These are phyloP conservation scores for Eucalyptus sp. DNA, from an alignment of 345 rosid genomes.

Conservation along the genomic window DNA sequence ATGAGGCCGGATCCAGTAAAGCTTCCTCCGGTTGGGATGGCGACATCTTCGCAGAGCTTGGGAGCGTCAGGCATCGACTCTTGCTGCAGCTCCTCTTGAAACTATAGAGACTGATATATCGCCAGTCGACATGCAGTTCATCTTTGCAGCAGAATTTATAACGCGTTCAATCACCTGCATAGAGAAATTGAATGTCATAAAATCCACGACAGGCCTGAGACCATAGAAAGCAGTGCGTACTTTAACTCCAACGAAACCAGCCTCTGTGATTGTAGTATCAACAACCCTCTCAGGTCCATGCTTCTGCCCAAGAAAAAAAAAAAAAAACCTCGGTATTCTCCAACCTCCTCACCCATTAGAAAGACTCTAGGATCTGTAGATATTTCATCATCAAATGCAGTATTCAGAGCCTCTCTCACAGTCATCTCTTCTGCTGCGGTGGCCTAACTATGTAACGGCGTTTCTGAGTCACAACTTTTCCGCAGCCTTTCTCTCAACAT, in stretches of 20 bases:
- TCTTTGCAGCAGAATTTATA: constrained; percentile 81
- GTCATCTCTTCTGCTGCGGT: not conserved
- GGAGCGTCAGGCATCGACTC: not conserved
- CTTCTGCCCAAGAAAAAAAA: too few relatives aligned
- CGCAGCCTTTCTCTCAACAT: too few relatives aligned
- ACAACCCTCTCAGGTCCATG: too few relatives aligned
- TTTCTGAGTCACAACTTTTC: too few relatives aligned
- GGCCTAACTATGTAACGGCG: not conserved
- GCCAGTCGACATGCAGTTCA: constrained; percentile 80
- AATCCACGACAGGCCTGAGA: too few relatives aligned
- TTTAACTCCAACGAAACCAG: too few relatives aligned
- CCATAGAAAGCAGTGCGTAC: too few relatives aligned
- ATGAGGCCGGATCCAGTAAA: rapidly evolving
- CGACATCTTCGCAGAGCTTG: rapidly evolving
- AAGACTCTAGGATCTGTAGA: not conserved
- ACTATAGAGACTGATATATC: constrained; percentile 63
- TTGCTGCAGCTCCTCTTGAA: constrained; percentile 91
- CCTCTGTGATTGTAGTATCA: too few relatives aligned
- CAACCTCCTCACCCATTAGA: too few relatives aligned
- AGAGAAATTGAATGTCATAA: too few relatives aligned
- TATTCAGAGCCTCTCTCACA: not conserved
- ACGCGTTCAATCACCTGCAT: constrained; percentile 75
- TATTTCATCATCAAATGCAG: not conserved
- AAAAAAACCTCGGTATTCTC: too few relatives aligned
- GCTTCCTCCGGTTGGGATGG: too few relatives aligned